These are phyloP conservation scores for Boletus subparvulus DNA, from an alignment of 768 basidiomycete species.

Conservation along the genomic window DNA sequence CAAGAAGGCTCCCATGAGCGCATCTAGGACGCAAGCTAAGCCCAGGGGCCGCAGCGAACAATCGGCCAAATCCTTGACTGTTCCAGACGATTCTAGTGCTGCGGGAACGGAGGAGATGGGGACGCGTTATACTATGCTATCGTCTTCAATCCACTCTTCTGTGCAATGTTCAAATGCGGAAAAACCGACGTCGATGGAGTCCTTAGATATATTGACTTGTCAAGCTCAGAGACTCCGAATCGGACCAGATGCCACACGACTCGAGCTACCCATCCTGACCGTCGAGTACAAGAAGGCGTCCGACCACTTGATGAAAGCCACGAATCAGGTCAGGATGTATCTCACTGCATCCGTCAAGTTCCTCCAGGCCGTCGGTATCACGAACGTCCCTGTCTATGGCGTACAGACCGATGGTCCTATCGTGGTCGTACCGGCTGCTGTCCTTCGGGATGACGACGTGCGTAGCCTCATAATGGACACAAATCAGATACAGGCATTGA, in stretches of 20 bases:
- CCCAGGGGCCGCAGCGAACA: no score
- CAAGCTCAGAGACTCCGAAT: background rate
- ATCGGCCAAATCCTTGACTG: background rate
- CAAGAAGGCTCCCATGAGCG: background rate
- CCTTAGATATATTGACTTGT: background rate
- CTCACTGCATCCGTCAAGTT: slow-evolving; percentile 8
- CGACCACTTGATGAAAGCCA: background rate
- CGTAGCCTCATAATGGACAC: no score
- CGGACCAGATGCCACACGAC: background rate
- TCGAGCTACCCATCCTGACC: slow-evolving; percentile 8
- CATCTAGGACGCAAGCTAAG: background rate
- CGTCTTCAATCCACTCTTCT: background rate
- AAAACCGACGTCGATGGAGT: background rate
- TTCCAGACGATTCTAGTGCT: background rate
- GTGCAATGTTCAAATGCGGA: background rate
- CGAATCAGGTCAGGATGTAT: slow-evolving; percentile 8
- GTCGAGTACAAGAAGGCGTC: slow-evolving; percentile 5
- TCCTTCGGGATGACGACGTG: background rate
- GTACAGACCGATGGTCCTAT: slow-evolving; percentile 7
- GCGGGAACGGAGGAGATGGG: background rate
- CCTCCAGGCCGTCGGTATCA: slow-evolving; percentile 4
- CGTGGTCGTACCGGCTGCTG: background rate
- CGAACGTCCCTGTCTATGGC: slow-evolving; percentile 1
- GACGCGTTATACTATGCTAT: background rate
- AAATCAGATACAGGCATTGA: no score